Evolutionary conservation across 768 basidiomycete genomes (phyloP).

Genomic region (Amanita thiersii): DNA sequence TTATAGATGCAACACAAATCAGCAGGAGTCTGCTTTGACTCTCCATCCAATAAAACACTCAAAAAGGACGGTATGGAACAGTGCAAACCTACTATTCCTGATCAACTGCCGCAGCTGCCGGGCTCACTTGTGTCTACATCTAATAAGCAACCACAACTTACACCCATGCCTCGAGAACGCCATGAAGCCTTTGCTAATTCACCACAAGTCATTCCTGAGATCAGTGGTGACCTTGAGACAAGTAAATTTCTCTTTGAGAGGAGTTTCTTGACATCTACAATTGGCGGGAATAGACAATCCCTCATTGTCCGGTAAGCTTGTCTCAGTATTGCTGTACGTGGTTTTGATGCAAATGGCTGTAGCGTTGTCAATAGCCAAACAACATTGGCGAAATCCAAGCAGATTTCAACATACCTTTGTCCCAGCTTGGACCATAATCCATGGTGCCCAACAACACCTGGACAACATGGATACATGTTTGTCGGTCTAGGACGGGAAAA

Average conservation of each 20-base stretch:
- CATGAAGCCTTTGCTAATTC: conserved; percentile 16
- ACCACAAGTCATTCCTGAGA: conserved; percentile 17
- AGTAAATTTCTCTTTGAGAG: conserved; percentile 32
- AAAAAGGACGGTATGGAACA: too few species aligned
- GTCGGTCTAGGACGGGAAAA: conserved; percentile 42
- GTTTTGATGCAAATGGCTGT: not conserved
- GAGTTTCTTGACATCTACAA: conserved; percentile 23
- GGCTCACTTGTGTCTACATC: not conserved
- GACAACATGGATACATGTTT: conserved; percentile 48
- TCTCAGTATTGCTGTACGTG: not conserved
- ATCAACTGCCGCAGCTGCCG: not conserved
- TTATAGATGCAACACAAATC: conserved; percentile 6
- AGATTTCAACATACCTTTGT: conserved; percentile 35
- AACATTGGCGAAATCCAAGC: conserved; percentile 20
- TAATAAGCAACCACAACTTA: not conserved
- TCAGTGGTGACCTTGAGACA: conserved; percentile 15
- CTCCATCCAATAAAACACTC: not conserved
- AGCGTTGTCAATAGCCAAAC: conserved; percentile 21
- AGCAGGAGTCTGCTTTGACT: not conserved
- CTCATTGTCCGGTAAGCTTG: conserved; percentile 25
- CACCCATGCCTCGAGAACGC: conserved; percentile 10
- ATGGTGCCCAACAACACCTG: conserved; percentile 42
- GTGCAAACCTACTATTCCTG: not conserved
- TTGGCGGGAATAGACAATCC: conserved; percentile 32
- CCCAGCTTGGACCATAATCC: conserved; percentile 45